phyloP scores from a whole-genome alignment of 2,329 filamentous ascomycete species.

The Alternaria angustiovoidea region DNA sequence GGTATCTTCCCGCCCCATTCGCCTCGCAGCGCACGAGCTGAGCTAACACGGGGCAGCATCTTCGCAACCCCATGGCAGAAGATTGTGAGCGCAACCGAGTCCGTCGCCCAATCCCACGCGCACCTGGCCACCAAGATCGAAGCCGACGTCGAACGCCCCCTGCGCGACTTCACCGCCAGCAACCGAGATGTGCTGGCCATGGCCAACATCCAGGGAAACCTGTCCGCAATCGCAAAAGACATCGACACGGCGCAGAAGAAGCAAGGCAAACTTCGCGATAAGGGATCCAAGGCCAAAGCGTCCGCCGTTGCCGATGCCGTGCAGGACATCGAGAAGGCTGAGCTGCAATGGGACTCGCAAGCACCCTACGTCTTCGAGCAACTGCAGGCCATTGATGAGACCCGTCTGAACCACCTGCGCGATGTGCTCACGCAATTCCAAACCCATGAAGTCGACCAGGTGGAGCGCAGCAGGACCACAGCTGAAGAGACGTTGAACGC shows the following conservation, averaged over 20 bases:
- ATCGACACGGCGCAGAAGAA: conserved; percentile 85
- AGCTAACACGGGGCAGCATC: conserved; percentile 66
- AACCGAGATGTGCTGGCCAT: conserved; percentile 82
- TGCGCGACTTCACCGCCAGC: conserved; percentile 76
- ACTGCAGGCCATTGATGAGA: conserved; percentile 89
- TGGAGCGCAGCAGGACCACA: conserved; percentile 76
- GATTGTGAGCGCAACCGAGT: conserved; percentile 80
- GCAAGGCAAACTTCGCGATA: conserved; percentile 82
- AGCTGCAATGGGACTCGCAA: conserved; percentile 89
- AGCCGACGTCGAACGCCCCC: conserved; percentile 82
- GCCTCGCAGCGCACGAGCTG: conserved; percentile 25
- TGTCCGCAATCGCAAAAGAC: conserved; percentile 81
- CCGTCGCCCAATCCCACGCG: conserved; percentile 84
- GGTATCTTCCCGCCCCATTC: conserved; percentile 65
- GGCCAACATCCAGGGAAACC: conserved; percentile 80
- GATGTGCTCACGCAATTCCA: conserved; percentile 92
- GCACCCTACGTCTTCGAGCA: conserved; percentile 95
- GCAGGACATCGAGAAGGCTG: conserved; percentile 77
- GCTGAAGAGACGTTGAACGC: conserved; percentile 82
- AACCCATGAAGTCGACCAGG: conserved; percentile 88
- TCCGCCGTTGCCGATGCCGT: conserved; percentile 80
- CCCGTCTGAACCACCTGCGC: conserved; percentile 84
- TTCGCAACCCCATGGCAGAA: conserved; percentile 92
- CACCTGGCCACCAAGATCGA: conserved; percentile 83
- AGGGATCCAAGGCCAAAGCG: conserved; percentile 77